Evolutionary conservation across 176 grass and related monocot species (phyloP), one percentile per base, ranked within the genome.

Genomic region (Eleusine indica): DNA sequence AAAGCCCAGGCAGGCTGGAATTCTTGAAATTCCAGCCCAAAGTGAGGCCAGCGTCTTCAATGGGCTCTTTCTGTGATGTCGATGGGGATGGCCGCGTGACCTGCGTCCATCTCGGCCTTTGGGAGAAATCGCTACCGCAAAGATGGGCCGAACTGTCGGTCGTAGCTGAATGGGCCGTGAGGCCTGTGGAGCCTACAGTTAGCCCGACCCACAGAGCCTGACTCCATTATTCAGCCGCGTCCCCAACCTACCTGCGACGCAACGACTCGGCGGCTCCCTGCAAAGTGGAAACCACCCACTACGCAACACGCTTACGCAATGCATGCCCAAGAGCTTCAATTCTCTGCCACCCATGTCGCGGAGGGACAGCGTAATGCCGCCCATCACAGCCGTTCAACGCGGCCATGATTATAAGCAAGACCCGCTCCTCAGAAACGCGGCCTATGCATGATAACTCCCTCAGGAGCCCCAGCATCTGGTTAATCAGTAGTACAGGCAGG

Each of bases 351-450:
- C 64, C 73, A 70, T 70, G 48, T 54, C 63, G 47, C 39, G 66
- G 42, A 47, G 80, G 39, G 25, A 39, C 75, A 79, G 4, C 42
- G 53, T 28, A 43, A 71, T 48, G 69, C 18, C 4, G 43, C 43
- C 18, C 71, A 73, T 64, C 15, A 70, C 35, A n/a, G 22, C 2
- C 77, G 63, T 80, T 86, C 78, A 81, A 82, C 85, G 72, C 15
- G 52, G 73, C 15, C 21, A 48, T 83, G 70, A 83, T 83, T 32
- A 43, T 83, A 46, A 43, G 61, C 61, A 64, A 30, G 61, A 30
- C 41, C 8, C 56, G 3, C 32, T 79, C 43, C 6, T 57, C 53
- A 5, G 13, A 14, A 64, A 65, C 76, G 56, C 56, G 39, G 75
- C 46, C 25, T 25, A 25, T 25, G 25, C 64, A 78, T 88, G 68